A percentile compares a stretch with the other conserved stretches of the same genome.
Conservation (phyloP, 768 basidiomycete genomes). For the Chiua virens region DNA sequence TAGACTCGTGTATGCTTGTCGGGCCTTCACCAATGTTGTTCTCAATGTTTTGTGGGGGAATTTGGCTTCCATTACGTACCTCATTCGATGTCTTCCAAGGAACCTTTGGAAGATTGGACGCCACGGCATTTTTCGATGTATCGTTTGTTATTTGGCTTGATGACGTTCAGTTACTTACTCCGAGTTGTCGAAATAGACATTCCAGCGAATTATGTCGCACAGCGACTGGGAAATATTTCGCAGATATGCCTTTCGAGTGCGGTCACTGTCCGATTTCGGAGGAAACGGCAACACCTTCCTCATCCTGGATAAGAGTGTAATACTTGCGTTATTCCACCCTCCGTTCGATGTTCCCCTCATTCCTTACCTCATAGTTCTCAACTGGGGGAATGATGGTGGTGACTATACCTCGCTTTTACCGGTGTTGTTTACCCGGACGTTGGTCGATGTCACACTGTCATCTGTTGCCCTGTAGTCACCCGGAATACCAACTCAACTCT, state of each 20-base stretch:
- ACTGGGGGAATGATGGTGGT: conserved; percentile 14
- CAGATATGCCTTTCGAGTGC: conserved; percentile 27
- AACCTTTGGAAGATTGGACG: conserved; percentile 25
- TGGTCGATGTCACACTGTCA: conserved; percentile 13
- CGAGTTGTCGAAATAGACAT: conserved; percentile 13
- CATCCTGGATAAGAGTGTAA: conserved; percentile 15
- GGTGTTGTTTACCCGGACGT: conserved; percentile 21
- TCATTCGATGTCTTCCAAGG: conserved; percentile 27
- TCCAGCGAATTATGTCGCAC: conserved; percentile 25
- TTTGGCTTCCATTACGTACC: conserved; percentile 20
- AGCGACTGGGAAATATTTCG: conserved; percentile 30
- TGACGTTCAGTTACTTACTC: neutral
- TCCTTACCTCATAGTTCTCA: conserved; percentile 19
- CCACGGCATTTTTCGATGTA: conserved; percentile 11
- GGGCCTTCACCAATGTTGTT: conserved; percentile 17
- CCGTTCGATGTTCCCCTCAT: conserved; percentile 21
- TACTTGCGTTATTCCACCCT: conserved; percentile 25
- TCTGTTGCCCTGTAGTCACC: conserved; percentile 7
- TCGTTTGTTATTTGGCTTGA: neutral
- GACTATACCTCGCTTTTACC: conserved; percentile 19
- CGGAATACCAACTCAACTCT: conserved; percentile 17
- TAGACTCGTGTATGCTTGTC: conserved; percentile 27
- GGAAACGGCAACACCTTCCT: neutral
- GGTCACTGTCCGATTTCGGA: conserved; percentile 3
- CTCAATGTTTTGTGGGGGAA: conserved; percentile 26